A percentile compares a stretch with the other conserved stretches of the same genome.
phyloP scores from a whole-genome alignment of 208 protist species.

The Tritrichomonas musculus region DNA sequence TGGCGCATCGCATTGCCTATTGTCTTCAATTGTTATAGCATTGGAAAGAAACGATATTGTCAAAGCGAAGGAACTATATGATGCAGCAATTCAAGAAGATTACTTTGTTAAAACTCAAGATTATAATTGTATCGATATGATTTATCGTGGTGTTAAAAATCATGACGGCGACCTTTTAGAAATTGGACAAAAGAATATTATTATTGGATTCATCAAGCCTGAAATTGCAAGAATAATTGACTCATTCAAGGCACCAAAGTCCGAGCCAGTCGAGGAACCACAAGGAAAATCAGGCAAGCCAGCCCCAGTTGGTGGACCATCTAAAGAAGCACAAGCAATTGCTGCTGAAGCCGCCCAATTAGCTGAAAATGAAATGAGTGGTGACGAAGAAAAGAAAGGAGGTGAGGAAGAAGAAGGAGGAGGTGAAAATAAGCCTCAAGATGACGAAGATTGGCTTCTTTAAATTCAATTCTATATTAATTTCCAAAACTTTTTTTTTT shows the following conservation, averaged over 20 bases:
- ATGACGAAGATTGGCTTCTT: not conserved
- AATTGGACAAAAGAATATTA: not conserved
- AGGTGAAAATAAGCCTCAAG: no score
- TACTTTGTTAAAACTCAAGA: not conserved
- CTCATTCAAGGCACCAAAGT: not conserved
- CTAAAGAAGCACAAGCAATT: not conserved
- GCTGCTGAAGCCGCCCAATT: not conserved
- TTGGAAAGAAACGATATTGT: not conserved
- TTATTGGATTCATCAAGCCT: not conserved
- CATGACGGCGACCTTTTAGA: not conserved
- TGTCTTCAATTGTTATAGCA: not conserved
- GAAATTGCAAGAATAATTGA: constrained; percentile 5
- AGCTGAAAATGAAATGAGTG: not conserved
- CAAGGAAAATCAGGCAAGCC: not conserved
- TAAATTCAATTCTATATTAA: no score
- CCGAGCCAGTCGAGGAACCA: not conserved
- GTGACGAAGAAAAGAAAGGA: not conserved
- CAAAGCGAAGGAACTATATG: not conserved
- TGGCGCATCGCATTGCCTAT: not conserved
- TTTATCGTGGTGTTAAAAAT: constrained; percentile 5
- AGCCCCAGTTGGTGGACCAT: no score
- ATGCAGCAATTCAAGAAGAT: not conserved
- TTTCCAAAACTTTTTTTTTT: no score
- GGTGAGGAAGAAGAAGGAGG: not conserved
- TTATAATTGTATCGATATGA: not conserved